Evolutionary conservation across 805 yeast species (phyloP).

Genomic region (Dipodascus geniculatus): DNA sequence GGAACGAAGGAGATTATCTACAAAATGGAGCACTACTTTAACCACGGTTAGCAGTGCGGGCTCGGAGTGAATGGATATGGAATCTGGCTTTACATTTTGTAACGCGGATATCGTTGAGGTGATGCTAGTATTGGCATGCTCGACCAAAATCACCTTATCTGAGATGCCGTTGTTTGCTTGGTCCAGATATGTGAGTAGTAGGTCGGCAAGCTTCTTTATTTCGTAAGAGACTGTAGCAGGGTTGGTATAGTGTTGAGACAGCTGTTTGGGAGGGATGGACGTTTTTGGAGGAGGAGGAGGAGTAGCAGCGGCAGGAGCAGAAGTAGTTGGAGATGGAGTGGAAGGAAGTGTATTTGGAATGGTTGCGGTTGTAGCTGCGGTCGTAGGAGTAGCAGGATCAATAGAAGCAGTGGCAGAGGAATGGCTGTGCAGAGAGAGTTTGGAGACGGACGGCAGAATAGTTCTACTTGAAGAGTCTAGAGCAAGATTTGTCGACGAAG

Average conservation of each 20-base stretch:
- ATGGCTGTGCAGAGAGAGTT: background rate
- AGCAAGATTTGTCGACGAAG: background rate
- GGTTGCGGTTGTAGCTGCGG: background rate
- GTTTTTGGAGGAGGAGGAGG: background rate
- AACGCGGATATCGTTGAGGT: background rate
- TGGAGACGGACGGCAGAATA: background rate
- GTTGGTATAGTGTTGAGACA: background rate
- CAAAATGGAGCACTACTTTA: constrained; percentile 49
- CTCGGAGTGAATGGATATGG: background rate
- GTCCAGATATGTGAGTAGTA: background rate
- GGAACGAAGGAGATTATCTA: constrained; percentile 55
- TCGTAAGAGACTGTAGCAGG: background rate
- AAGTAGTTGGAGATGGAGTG: background rate
- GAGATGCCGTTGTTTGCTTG: background rate
- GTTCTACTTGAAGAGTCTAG: background rate
- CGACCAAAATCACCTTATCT: background rate
- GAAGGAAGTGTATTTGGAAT: background rate
- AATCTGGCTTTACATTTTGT: background rate
- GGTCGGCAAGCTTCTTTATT: background rate
- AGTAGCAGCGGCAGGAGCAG: background rate
- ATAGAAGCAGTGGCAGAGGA: too few species aligned
- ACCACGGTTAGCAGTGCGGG: constrained; percentile 28
- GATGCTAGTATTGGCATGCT: background rate
- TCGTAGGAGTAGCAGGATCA: too few species aligned
- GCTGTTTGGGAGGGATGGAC: background rate